Percentiles rank a stretch among this genome's conserved stretches.
These are phyloP conservation scores for Tricholoma bakamatsutake DNA, from an alignment of 768 basidiomycete species.

Conservation along the genomic window DNA sequence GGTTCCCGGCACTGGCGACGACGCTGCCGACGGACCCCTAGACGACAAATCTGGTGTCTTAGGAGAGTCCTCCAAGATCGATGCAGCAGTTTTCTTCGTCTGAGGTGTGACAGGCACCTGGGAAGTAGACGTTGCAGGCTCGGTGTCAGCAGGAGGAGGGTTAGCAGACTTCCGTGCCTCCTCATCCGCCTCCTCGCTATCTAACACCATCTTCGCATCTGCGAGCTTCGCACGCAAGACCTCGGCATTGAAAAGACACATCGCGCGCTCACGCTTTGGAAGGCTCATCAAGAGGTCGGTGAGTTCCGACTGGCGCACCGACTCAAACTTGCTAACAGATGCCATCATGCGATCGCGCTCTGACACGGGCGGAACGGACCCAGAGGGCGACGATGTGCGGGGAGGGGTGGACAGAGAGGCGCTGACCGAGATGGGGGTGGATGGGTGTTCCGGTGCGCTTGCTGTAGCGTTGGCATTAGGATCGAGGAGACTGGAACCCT, in stretches of 20 bases:
- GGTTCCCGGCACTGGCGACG: constrained; percentile 64
- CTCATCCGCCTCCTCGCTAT: constrained; percentile 59
- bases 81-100: constrained; percentile 42
- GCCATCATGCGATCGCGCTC: constrained; percentile 72
- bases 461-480: constrained; percentile 67
- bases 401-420: constrained; percentile 76
- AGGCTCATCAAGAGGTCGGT: constrained; percentile 80
- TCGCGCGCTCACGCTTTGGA: constrained; percentile 81
- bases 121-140: constrained; percentile 15
- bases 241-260: constrained; percentile 88
- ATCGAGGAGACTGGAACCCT: constrained; percentile 68
- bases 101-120: constrained; percentile 53
- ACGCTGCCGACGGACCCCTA: constrained; percentile 63
- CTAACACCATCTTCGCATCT: constrained; percentile 79
- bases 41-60: constrained; percentile 75
- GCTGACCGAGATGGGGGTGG: constrained; percentile 76
- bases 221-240: constrained; percentile 70
- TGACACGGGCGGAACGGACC: constrained; percentile 49
- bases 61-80: constrained; percentile 45
- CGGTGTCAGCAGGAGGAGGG: constrained; percentile 11
- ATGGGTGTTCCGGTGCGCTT: constrained; percentile 86
- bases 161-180: constrained; percentile 22
- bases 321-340: constrained; percentile 62
- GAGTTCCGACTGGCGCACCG: constrained; percentile 53
- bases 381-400: constrained; percentile 76